phyloP scores from a whole-genome alignment of 352 stramenopile species.

The Globisporangium echinulatum region DNA sequence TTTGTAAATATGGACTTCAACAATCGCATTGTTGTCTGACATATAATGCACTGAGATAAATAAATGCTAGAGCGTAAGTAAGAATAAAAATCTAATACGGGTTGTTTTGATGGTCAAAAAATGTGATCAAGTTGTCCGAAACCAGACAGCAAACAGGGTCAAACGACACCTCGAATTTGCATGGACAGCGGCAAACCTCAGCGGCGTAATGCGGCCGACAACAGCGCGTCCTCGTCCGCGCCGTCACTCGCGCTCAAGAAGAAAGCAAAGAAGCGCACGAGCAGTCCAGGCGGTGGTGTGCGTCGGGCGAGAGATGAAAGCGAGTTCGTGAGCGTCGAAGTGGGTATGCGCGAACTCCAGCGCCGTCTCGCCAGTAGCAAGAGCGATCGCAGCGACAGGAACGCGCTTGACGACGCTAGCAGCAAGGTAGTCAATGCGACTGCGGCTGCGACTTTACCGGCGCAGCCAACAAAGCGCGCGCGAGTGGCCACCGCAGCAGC shows the following conservation, averaged over 20 bases:
- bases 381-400: not conserved
- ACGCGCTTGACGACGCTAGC: too few relatives aligned
- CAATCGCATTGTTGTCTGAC: too few relatives aligned
- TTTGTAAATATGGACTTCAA: too few relatives aligned
- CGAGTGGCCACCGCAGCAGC: not conserved
- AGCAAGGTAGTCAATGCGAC: too few relatives aligned
- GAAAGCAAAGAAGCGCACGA: constrained; percentile 23
- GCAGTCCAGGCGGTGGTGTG: not conserved
- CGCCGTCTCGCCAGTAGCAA: constrained; percentile 35
- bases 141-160: too few relatives aligned
- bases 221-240: constrained; percentile 1
- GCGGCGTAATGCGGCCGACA: not conserved
- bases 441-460: not conserved
- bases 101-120: too few relatives aligned
- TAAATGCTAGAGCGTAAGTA: too few relatives aligned
- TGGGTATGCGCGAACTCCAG: constrained; percentile 65
- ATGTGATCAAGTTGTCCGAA: too few relatives aligned
- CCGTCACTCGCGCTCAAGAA: constrained; percentile 7
- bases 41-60: too few relatives aligned
- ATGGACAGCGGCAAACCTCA: not conserved
- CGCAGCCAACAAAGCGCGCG: constrained; percentile 6
- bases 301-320: constrained; percentile 25
- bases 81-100: too few relatives aligned
- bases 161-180: too few relatives aligned
- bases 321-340: constrained; percentile 71